Percentiles rank a stretch among this genome's conserved stretches.
Conservation (phyloP, 2,329 filamentous ascomycete genomes). For the Aciculosporium take region DNA sequence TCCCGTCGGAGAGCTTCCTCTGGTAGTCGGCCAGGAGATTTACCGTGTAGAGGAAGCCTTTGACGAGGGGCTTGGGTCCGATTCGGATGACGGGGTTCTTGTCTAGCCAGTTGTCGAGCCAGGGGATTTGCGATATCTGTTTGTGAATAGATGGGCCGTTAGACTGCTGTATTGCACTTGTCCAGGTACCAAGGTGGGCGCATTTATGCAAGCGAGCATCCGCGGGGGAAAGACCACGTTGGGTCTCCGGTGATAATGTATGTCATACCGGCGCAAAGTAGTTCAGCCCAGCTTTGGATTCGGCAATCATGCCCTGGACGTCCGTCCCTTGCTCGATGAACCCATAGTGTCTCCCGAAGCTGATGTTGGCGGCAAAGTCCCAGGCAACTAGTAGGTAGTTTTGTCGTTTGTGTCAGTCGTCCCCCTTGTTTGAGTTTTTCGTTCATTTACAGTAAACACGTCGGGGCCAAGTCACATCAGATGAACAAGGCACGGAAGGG, state of each 20-base stretch:
- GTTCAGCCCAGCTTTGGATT: constrained; percentile 16
- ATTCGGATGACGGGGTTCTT: constrained; percentile 16
- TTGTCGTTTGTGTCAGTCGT: neutral
- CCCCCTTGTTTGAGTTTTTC: neutral
- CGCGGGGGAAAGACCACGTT: too few relatives aligned
- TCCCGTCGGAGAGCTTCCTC: constrained; percentile 5
- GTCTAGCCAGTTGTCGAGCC: constrained; percentile 14
- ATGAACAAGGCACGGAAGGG: neutral
- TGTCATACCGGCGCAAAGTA: constrained; percentile 15
- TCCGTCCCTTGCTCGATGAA: constrained; percentile 25
- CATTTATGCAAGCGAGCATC: too few relatives aligned
- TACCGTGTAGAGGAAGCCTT: constrained; percentile 10
- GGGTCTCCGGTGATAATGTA: too few relatives aligned
- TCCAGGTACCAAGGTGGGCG: too few relatives aligned
- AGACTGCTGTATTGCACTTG: too few relatives aligned
- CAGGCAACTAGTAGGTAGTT: constrained; percentile 15
- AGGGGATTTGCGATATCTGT: constrained; percentile 12
- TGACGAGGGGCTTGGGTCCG: constrained; percentile 11
- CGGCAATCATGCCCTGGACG: constrained; percentile 21
- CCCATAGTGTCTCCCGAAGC: constrained; percentile 26
- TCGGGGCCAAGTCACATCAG: too few relatives aligned
- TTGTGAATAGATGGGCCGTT: neutral
- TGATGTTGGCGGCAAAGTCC: constrained; percentile 27
- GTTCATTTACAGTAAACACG: too few relatives aligned
- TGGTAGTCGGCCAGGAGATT: constrained; percentile 11